Percentiles rank a stretch among this genome's conserved stretches.
phyloP scores from a whole-genome alignment of 2,329 filamentous ascomycete genomes.

The Paecilomyces formosus region DNA sequence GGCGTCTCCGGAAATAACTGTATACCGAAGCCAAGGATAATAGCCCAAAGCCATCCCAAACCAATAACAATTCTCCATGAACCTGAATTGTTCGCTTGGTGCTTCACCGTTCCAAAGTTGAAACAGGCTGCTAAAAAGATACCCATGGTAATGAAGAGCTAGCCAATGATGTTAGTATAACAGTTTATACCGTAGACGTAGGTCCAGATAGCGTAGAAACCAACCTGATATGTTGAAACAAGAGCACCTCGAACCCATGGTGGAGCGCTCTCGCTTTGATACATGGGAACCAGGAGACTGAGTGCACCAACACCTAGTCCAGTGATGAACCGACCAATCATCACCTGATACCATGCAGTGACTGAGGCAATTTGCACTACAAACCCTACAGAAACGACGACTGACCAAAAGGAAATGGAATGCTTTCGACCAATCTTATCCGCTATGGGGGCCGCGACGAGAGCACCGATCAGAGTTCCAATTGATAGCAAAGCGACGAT shows the following conservation, averaged over 20 bases:
- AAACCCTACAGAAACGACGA: constrained; percentile 39
- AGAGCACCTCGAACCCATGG: constrained; percentile 42
- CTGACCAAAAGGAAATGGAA: constrained; percentile 38
- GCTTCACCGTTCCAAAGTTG: constrained; percentile 39
- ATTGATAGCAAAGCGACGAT: constrained; percentile 11
- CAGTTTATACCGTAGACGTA: background rate
- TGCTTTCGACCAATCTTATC: constrained; percentile 38
- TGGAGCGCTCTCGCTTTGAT: constrained; percentile 40
- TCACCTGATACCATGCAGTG: constrained; percentile 37
- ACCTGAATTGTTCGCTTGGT: constrained; percentile 29
- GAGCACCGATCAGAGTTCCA: constrained; percentile 36
- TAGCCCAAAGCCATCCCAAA: constrained; percentile 51
- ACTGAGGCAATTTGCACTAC: constrained; percentile 39
- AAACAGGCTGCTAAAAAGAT: constrained; percentile 43
- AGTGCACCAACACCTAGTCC: constrained; percentile 42
- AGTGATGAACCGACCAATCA: constrained; percentile 39
- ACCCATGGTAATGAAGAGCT: constrained; percentile 43
- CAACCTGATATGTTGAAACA: constrained; percentile 18
- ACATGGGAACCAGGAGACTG: constrained; percentile 41
- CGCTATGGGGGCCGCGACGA: constrained; percentile 37
- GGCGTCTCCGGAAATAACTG: constrained; percentile 51
- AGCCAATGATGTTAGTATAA: background rate
- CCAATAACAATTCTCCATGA: constrained; percentile 48
- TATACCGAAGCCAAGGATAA: constrained; percentile 49
- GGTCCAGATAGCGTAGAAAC: constrained; percentile 5